Conservation (phyloP, 2,329 filamentous ascomycete genomes). For the Exophiala xenobiotica region DNA sequence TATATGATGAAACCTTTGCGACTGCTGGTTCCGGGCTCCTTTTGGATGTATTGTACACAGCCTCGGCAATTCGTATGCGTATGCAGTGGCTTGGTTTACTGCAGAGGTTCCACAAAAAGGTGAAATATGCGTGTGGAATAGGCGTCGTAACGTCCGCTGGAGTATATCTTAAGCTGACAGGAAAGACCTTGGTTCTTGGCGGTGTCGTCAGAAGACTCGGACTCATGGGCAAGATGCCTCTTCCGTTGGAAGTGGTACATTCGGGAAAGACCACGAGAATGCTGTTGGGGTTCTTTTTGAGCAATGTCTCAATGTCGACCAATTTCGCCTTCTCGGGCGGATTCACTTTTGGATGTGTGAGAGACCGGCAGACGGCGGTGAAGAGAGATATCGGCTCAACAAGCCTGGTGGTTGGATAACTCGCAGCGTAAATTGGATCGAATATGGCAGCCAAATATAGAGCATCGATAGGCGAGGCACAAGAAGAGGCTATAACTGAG, state of each 20-base stretch:
- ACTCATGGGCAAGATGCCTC: conserved; percentile 80
- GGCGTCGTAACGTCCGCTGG: conserved; percentile 89
- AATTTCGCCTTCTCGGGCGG: conserved; percentile 51
- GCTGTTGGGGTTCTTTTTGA: conserved; percentile 67
- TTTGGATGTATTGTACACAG: conserved; percentile 45
- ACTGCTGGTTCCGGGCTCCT: conserved; percentile 4
- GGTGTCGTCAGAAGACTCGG: conserved; percentile 71
- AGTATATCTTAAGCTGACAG: conserved; percentile 84
- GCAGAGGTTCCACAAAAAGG: conserved; percentile 83
- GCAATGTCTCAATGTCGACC: conserved; percentile 62
- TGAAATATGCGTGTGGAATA: conserved; percentile 68
- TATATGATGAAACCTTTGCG: conserved; percentile 37
- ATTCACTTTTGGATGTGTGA: conserved; percentile 57
- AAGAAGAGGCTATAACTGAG: conserved; percentile 83
- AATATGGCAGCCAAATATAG: conserved; percentile 95
- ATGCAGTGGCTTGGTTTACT: conserved; percentile 85
- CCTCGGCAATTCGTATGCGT: conserved; percentile 83
- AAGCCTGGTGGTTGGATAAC: conserved; percentile 70
- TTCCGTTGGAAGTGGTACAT: conserved; percentile 89
- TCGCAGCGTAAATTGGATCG: conserved; percentile 88
- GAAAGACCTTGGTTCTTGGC: conserved; percentile 74
- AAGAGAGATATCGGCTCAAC: conserved; percentile 77
- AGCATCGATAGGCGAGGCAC: conserved; percentile 88
- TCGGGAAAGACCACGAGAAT: conserved; percentile 89
- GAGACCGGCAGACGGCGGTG: conserved; percentile 70